These are phyloP conservation scores for Trypanosoma melophagium DNA, from an alignment of 208 protist species.

Conservation along the genomic window DNA sequence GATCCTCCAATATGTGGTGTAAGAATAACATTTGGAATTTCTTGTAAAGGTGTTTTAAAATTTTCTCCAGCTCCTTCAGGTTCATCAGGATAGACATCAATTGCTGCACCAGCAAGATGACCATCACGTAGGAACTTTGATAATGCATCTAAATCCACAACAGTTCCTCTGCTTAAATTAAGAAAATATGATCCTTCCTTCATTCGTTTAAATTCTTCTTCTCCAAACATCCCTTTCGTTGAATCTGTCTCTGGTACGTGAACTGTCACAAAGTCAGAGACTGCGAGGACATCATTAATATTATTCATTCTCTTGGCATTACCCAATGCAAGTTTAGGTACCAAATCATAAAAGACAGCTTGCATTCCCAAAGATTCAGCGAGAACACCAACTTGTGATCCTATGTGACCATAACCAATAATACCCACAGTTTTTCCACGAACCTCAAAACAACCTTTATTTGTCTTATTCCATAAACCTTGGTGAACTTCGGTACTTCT, in stretches of 20 bases:
- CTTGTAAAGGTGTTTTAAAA: conserved; percentile 70
- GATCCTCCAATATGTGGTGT: conserved; percentile 94
- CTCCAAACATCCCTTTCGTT: conserved; percentile 82
- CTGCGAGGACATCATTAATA: conserved; percentile 74
- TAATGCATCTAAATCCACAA: conserved; percentile 86
- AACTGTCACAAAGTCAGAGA: conserved; percentile 90
- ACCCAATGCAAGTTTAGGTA: conserved; percentile 87
- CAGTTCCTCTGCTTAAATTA: conserved; percentile 80
- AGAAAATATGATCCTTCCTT: conserved; percentile 81
- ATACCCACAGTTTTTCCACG: conserved; percentile 90
- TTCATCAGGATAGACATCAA: conserved; percentile 94
- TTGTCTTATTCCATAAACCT: conserved; percentile 89
- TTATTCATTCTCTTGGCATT: conserved; percentile 65
- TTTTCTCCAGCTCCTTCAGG: conserved; percentile 53
- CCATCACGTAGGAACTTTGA: conserved; percentile 64
- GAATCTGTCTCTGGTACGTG: conserved; percentile 87
- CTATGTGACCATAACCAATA: conserved; percentile 94
- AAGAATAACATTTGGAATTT: conserved; percentile 92
- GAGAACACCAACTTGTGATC: conserved; percentile 90
- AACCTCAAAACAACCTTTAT: conserved; percentile 76
- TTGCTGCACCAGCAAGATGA: conserved; percentile 82
- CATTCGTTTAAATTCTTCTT: conserved; percentile 69
- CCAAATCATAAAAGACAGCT: conserved; percentile 91
- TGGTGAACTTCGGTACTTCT: conserved; percentile 87
- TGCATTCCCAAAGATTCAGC: conserved; percentile 93